phyloP scores from a whole-genome alignment of 1,139 yeast genomes.

The Debaryomycetaceae sp. region DNA sequence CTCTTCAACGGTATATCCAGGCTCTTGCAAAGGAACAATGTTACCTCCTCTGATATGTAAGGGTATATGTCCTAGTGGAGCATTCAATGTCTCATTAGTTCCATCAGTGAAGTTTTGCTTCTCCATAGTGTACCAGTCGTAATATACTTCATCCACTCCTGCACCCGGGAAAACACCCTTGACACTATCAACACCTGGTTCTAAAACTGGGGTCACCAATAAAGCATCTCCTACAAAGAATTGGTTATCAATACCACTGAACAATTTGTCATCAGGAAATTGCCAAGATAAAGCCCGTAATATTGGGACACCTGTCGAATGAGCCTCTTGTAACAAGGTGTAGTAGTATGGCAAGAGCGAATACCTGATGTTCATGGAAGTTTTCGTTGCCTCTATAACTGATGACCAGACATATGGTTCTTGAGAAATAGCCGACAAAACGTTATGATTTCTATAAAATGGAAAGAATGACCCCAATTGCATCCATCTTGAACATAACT shows the following conservation, averaged over 20 bases:
- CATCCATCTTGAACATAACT: slow-evolving; percentile 25
- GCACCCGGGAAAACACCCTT: slow-evolving; percentile 24
- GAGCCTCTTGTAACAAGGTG: slow-evolving; percentile 19
- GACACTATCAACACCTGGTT: slow-evolving; percentile 19
- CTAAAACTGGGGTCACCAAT: slow-evolving; percentile 21
- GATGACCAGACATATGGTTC: slow-evolving; percentile 21
- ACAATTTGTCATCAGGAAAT: slow-evolving; percentile 16
- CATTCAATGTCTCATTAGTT: slow-evolving; percentile 17
- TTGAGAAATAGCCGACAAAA: slow-evolving; percentile 18
- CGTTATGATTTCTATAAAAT: slow-evolving; percentile 22
- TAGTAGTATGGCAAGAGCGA: slow-evolving; percentile 21
- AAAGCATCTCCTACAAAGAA: slow-evolving; percentile 24
- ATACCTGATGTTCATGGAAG: slow-evolving; percentile 18
- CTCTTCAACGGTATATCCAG: slow-evolving; percentile 26
- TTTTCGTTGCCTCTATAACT: slow-evolving; percentile 17
- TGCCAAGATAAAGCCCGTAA: slow-evolving; percentile 20
- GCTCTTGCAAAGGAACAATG: slow-evolving; percentile 23
- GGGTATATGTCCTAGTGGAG: slow-evolving; percentile 23
- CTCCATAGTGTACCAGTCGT: slow-evolving; percentile 30
- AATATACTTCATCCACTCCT: slow-evolving; percentile 20
- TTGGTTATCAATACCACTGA: slow-evolving; percentile 17
- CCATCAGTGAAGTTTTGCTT: slow-evolving; percentile 17
- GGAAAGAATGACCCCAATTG: slow-evolving; percentile 23
- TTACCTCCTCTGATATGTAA: slow-evolving; percentile 20
- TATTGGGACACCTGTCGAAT: slow-evolving; percentile 18